Conservation (phyloP, 148 eudicot genomes). For the Salicornia ramosissima region DNA sequence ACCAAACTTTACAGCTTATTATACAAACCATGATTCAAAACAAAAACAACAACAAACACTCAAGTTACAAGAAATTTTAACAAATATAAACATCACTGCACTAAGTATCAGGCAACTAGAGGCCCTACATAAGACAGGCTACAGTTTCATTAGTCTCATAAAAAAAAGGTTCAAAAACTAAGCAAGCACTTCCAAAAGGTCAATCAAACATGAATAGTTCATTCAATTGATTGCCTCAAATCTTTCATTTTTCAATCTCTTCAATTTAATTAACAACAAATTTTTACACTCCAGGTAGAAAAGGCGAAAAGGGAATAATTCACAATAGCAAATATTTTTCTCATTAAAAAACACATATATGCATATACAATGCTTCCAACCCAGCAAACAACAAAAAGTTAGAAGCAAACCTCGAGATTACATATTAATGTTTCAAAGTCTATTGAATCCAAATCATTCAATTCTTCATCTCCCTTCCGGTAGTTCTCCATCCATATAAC, state of each 20-base stretch:
- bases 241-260: not conserved
- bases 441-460: conserved; percentile 75
- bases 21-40: not conserved
- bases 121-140: too few relatives aligned
- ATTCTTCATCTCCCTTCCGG: conserved; percentile 79
- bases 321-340: not conserved
- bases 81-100: not conserved
- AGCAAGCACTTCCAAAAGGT: not conserved
- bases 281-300: too few relatives aligned
- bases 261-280: not conserved
- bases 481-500: conserved; percentile 93
- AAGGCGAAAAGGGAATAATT: not conserved
- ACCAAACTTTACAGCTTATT: not conserved
- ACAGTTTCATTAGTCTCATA: not conserved
- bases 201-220: not conserved
- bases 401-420: conserved; percentile 77
- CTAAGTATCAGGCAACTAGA: too few relatives aligned
- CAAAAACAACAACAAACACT: not conserved
- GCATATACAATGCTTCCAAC: not conserved
- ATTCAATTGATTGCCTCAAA: not conserved
- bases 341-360: not conserved
- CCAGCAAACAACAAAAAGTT: not conserved
- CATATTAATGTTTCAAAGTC: conserved; percentile 74
- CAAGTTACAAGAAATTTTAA: not conserved
- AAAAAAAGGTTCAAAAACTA: too few relatives aligned